Conservation (phyloP, 1,284 basidiomycete species). For the Tremellales sp. region DNA sequence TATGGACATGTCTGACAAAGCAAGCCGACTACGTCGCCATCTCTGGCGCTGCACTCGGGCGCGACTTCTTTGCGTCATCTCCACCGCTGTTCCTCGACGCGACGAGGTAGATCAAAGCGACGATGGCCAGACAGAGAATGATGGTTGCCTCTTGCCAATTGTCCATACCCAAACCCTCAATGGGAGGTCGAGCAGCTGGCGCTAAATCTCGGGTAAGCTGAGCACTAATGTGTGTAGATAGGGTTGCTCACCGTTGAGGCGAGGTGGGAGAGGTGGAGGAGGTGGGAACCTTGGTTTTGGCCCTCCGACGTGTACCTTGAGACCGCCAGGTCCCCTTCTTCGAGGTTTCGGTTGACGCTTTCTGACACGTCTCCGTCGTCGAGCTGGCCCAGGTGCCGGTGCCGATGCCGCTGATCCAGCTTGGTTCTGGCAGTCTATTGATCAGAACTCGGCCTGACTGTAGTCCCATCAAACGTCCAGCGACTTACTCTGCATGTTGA, state of each 20-base stretch:
- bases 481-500: conserved; percentile 31
- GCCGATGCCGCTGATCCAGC: neutral
- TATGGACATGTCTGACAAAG: too few species aligned
- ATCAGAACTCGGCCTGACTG: neutral
- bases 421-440: neutral
- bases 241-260: neutral
- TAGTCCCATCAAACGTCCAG: too few species aligned
- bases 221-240: neutral
- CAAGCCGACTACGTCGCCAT: too few species aligned
- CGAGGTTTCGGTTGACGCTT: neutral
- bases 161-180: conserved; percentile 11
- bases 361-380: neutral
- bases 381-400: too few species aligned
- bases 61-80: conserved; percentile 7
- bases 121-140: conserved; percentile 32
- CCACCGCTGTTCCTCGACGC: conserved; percentile 15
- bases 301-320: neutral
- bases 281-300: neutral
- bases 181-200: neutral
- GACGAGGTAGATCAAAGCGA: conserved; percentile 33
- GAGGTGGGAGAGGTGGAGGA: neutral
- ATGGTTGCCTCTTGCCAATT: conserved; percentile 41
- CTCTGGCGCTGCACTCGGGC: neutral
- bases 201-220: neutral
- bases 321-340: neutral